phyloP scores from a whole-genome alignment of 805 yeast species.

The Crinitomyces ghanaensis region DNA sequence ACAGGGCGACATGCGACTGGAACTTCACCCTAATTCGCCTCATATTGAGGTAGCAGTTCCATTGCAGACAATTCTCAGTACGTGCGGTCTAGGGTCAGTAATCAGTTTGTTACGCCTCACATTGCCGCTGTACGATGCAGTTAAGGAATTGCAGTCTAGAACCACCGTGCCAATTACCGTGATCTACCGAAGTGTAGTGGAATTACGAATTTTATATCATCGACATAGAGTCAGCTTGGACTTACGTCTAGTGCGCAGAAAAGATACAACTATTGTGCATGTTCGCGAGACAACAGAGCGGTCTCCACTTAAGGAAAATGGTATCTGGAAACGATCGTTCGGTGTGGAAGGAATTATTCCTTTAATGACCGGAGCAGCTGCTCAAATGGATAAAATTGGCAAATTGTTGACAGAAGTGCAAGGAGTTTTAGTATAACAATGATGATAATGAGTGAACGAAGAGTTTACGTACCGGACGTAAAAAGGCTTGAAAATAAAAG shows the following conservation, averaged over 20 bases:
- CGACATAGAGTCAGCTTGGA: constrained; percentile 6
- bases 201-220: constrained; percentile 6
- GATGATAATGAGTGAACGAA: too few relatives aligned
- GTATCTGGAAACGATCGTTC: constrained; percentile 8
- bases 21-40: constrained; percentile 17
- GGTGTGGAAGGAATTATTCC: constrained; percentile 14
- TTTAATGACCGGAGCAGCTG: constrained; percentile 15
- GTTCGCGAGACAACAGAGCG: constrained; percentile 9
- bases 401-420: constrained; percentile 4
- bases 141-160: constrained; percentile 9
- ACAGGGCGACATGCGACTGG: not conserved
- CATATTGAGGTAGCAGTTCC: constrained; percentile 19
- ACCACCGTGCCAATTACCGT: constrained; percentile 10
- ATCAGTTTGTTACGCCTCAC: constrained; percentile 21
- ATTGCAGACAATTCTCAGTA: constrained; percentile 19
- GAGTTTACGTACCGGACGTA: too few relatives aligned
- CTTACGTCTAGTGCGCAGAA: constrained; percentile 12
- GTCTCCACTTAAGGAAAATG: constrained; percentile 6
- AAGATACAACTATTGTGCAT: constrained; percentile 11
- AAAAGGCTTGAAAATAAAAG: too few relatives aligned
- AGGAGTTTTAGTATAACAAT: constrained; percentile 3
- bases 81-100: constrained; percentile 19
- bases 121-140: constrained; percentile 18
- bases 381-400: constrained; percentile 13
- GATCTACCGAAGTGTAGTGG: constrained; percentile 19